Conservation (phyloP, 192 early-diverging fungal genomes). For the Podila epicladia region DNA sequence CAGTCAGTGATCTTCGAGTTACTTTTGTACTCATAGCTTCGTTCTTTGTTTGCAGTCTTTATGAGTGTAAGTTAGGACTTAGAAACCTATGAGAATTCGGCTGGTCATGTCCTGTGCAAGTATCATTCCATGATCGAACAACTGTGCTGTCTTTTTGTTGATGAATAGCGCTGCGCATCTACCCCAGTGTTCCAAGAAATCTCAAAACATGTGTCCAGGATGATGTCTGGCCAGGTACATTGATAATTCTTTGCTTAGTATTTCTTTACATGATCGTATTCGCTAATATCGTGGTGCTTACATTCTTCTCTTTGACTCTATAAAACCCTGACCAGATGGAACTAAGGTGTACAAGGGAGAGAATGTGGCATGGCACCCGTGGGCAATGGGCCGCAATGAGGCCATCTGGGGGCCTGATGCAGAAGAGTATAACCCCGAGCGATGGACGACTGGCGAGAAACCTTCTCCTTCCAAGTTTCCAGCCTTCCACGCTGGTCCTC, state of each 20-base stretch:
- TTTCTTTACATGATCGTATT: too few species aligned
- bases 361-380: slow-evolving; percentile 52
- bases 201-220: slow-evolving; percentile 58
- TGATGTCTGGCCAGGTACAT: slow-evolving; percentile 53
- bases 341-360: slow-evolving; percentile 58
- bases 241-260: too few species aligned
- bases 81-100: slow-evolving; percentile 2
- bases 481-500: slow-evolving; percentile 59
- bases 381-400: slow-evolving; percentile 52
- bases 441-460: slow-evolving; percentile 52
- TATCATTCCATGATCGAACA: background rate
- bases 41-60: background rate
- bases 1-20: background rate
- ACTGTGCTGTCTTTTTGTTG: slow-evolving; percentile 10
- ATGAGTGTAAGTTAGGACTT: background rate
- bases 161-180: slow-evolving; percentile 49
- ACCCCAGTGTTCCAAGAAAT: slow-evolving; percentile 58
- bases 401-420: slow-evolving; percentile 58
- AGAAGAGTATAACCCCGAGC: slow-evolving; percentile 50
- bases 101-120: background rate
- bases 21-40: background rate
- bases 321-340: slow-evolving; percentile 21
- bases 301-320: too few species aligned
- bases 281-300: too few species aligned
- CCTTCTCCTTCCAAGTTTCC: slow-evolving; percentile 54